Base-by-base conservation (phyloP, 805 yeast genomes). In the Yamadazyma paraphyllophila region DNA sequence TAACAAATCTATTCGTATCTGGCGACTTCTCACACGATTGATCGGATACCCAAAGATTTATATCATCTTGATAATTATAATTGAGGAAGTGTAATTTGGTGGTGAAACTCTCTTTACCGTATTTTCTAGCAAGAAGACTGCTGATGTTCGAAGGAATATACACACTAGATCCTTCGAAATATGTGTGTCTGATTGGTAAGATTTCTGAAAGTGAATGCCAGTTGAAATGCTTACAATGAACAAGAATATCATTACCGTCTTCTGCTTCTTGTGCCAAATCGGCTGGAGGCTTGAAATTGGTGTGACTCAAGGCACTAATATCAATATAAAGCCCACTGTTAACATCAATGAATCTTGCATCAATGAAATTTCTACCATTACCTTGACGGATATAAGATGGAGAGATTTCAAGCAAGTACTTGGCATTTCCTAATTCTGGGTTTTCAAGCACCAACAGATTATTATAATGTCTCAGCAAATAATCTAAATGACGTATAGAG, bases 11-110 rank as follows among this genome's bases (percentile, higher is more conserved):
- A 17, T 54, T 56, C 7, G 49, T 43, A 11, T 46, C 42, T n/a
- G 76, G 75, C 1, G 61, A 43, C 5, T 45, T 38, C 32, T 57
- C 54, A 55, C 80, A 75, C 7, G 68, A 52, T 17, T 60, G 55
- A 51, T 74, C 72, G 4, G 76, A 68, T 3, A 76, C 77, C 81
- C 80, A 76, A 30, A 75, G 51, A 16, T 63, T 60, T 41, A 76
- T 61, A 46, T 74, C 77, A n/a, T 52, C 44, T 48, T 71, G 76
- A 53, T 62, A 74, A 42, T 70, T 67, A 50, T 69, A 67, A 36
- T 61, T 55, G 14, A 53, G 41, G 49, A 63, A 67, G 36, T 53
- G 49, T 3, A 45, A 40, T 41, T 62, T 61, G n/a, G 64, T 53
- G 29, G 66, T 63, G 50, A 51, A 62, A 3, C 67, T 61, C 12